Evolutionary conservation across 1,284 basidiomycete species (phyloP).

Genomic region (Leccinum colubrinum): DNA sequence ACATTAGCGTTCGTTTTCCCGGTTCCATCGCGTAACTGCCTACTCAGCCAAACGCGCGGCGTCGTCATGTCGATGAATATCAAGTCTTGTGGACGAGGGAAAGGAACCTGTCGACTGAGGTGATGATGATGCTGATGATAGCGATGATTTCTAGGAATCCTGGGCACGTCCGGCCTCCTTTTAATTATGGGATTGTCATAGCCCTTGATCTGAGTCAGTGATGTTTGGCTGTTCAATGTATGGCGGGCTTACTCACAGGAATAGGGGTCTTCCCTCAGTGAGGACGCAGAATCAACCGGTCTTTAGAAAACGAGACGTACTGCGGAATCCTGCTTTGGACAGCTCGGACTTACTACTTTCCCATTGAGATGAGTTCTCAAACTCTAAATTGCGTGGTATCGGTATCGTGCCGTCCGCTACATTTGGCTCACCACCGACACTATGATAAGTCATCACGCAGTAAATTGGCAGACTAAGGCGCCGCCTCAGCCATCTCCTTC

Average conservation of each 20-base stretch:
- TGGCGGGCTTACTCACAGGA: too few species aligned
- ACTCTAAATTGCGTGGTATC: too few species aligned
- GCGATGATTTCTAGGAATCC: background rate
- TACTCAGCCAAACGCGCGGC: conserved; percentile 3
- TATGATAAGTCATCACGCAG: background rate
- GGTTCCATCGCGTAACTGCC: background rate
- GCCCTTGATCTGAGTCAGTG: too few species aligned
- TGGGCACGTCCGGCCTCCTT: background rate
- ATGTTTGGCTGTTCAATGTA: too few species aligned
- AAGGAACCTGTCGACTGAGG: background rate
- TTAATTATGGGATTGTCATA: background rate
- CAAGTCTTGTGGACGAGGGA: background rate
- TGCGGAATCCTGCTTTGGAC: too few species aligned
- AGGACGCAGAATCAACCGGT: too few species aligned
- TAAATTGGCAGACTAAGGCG: conserved; percentile 14
- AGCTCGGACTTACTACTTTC: too few species aligned
- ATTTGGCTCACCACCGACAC: background rate
- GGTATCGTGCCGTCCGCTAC: too few species aligned
- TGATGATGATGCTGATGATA: background rate
- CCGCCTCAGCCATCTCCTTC: conserved; percentile 4
- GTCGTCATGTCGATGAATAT: background rate
- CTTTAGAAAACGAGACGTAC: too few species aligned
- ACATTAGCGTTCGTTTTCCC: background rate
- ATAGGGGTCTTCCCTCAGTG: too few species aligned
- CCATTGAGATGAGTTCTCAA: too few species aligned